Base-by-base conservation (phyloP, 768 basidiomycete species). In the Megacollybia marginata region DNA sequence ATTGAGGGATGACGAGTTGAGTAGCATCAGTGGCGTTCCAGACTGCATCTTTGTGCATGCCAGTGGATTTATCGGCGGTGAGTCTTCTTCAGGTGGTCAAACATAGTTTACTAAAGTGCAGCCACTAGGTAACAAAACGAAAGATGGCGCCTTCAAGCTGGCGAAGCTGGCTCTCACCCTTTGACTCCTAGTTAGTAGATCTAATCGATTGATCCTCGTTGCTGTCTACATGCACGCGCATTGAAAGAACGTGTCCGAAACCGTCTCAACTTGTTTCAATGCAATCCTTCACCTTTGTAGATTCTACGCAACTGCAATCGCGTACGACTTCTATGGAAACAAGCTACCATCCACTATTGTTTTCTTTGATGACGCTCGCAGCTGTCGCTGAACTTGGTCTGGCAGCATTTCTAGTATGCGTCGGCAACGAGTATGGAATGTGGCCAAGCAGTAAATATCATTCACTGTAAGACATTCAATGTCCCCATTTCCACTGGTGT, bases 51-150 rank as follows among this genome's bases (percentile, higher is more conserved):
- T 99, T 60, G 83, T 94, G 20, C 96, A 99, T 67, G 92, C 94
- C 1, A 88, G 86, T 51, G 96, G 96, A 8, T 99, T 99, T 65
- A 98, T 93, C 60, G 96, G 96, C 59, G 93, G 93, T 83, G 54
- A 53, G 79, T 61, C 5, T 48, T 15, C 32, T 50, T 46, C 16
- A 48, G 10, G 43, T 47, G 28, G 28, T 31, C 46, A 6, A 44
- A 50, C 48, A 48, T 48, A 16, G 28, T 46, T 42, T 54, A 8
- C n/a, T 31, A 19, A n/a, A 20, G 18, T 33, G 33, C 31, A n/a
- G 33, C 45, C 18, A 44, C 18, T 54, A 92, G 90, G 89, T 20
- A 93, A 94, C 66, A 83, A 87, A 65, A 92, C 93, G 2, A 88
- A 80, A 69, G 89, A 89, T 36, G 95, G 95, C 19, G 90, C 88